Conservation (phyloP, 2,329 filamentous ascomycete genomes). For the Dryadomyces quercus-mongolicae region DNA sequence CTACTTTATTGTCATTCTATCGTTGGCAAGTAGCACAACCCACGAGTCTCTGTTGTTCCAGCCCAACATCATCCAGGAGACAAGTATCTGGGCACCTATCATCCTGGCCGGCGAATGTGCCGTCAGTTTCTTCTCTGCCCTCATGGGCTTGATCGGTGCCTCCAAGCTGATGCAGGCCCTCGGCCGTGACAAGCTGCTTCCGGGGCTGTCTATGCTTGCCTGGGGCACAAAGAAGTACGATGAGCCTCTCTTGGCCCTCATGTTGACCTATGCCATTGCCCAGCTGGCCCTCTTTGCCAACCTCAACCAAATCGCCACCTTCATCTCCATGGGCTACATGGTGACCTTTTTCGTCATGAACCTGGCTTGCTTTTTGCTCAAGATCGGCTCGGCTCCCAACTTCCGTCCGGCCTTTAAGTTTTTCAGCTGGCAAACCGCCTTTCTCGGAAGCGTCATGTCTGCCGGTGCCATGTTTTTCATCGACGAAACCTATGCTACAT, state of each 20-base stretch:
- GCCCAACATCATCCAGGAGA: conserved; percentile 68
- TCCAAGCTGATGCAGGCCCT: conserved; percentile 78
- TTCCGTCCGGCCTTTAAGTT: conserved; percentile 82
- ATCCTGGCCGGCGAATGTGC: conserved; percentile 75
- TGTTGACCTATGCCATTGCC: conserved; percentile 63
- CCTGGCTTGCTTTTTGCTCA: conserved; percentile 73
- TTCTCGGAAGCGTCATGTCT: conserved; percentile 61
- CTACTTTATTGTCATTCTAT: conserved; percentile 65
- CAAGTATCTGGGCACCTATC: conserved; percentile 61
- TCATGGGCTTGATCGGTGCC: conserved; percentile 80
- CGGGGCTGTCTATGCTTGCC: conserved; percentile 61
- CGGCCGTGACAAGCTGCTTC: conserved; percentile 65
- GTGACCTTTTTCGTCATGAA: conserved; percentile 84
- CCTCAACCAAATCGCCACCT: conserved; percentile 77
- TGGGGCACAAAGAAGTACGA: conserved; percentile 61
- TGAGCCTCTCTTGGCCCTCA: conserved; percentile 64
- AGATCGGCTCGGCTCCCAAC: conserved; percentile 78
- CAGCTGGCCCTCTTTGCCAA: conserved; percentile 73
- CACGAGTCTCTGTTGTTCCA: conserved; percentile 62
- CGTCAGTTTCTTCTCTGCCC: conserved; percentile 69
- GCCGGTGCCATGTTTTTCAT: conserved; percentile 84
- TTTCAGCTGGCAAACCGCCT: conserved; percentile 77
- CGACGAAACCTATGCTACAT: conserved; percentile 66
- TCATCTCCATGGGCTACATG: conserved; percentile 84
- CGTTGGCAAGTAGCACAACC: conserved; percentile 66